Base-by-base conservation (phyloP, 2,329 filamentous ascomycete genomes). In the Aspergillus ibericus region DNA sequence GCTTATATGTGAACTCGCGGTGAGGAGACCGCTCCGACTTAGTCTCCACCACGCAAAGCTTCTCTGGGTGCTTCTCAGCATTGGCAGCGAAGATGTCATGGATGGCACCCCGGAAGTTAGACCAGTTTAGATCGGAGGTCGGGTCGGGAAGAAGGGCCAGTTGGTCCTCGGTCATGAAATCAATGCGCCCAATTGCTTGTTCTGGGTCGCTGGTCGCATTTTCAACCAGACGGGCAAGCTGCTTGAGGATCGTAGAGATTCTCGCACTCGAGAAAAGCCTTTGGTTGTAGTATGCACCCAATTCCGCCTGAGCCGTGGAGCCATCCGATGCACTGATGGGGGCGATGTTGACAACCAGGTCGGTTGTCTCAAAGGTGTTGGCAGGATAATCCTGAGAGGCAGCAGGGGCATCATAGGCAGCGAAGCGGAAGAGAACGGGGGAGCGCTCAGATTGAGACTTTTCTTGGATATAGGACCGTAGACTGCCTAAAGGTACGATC, bases 1-100 rank as follows among this genome's bases (percentile, higher is more conserved):
- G 91, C 64, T 81, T 81, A 75, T 97, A 98, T 22, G 87, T 93
- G 75, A 95, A 97, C 50, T 77, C 78, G 62, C 90, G 82, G 71
- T 87, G 80, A 7, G 87, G 82, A 2, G 81, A 79, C 29, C 69
- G 75, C 52, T 68, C 72, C 1, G 72, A 78, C 66, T 81, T 74
- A 56, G 88, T 91, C 69, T 90, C 88, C 2, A 89, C 81, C 3
- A 91, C 86, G 67, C 88, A 91, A 56, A 83, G 75, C 68, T 85
- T 81, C 40, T 91, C 86, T 1, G 92, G 92, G 68, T 90, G 82
- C 61, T 78, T 82, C 70, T 82, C 75, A 8, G 91, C 91, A 77
- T 78, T 78, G 4, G 67, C 64, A 13, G 71, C 63, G 50, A 79
- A 79, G 10, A 78, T 78, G 53, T 78, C 75, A 56, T 79, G 77